phyloP scores from a whole-genome alignment of 1,284 basidiomycete genomes.

The Ustilago curta region DNA sequence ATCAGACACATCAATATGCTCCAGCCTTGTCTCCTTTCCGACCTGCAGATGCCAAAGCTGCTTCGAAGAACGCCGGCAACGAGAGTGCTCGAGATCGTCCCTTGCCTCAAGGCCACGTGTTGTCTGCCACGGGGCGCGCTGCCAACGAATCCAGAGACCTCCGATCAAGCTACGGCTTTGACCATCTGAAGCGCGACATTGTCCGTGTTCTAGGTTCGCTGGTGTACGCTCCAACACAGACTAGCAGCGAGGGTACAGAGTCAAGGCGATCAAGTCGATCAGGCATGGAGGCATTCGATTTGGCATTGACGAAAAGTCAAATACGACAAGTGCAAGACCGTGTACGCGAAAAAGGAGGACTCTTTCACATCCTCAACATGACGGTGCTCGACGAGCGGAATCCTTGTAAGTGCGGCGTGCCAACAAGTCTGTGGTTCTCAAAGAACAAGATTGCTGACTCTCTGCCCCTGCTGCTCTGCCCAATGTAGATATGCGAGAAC shows the following conservation, averaged over 20 bases:
- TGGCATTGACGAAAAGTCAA: conserved; percentile 12
- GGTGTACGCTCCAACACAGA: conserved; percentile 25
- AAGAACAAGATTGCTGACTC: not conserved
- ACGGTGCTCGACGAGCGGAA: conserved; percentile 64
- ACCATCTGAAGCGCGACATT: conserved; percentile 60
- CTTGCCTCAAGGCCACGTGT: conserved; percentile 44
- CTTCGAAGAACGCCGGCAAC: not conserved
- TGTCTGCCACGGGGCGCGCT: conserved; percentile 48
- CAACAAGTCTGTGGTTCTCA: too few species aligned
- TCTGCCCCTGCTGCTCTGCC: not conserved
- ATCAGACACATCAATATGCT: conserved; percentile 45
- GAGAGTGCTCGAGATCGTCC: not conserved
- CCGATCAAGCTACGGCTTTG: conserved; percentile 39
- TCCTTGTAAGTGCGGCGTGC: conserved; percentile 43
- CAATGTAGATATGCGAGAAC: conserved; percentile 61
- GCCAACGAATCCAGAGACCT: conserved; percentile 11
- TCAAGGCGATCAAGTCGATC: not conserved
- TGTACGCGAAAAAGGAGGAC: conserved; percentile 55
- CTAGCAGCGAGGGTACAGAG: not conserved
- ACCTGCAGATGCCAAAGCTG: conserved; percentile 1
- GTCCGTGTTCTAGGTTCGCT: conserved; percentile 54
- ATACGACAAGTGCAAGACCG: conserved; percentile 58
- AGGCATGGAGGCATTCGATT: not conserved
- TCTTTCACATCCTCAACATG: conserved; percentile 62
- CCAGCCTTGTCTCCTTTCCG: conserved; percentile 58